These are phyloP conservation scores for Phytophthora hybrid DNA, from an alignment of 352 stramenopile genomes.

Conservation along the genomic window DNA sequence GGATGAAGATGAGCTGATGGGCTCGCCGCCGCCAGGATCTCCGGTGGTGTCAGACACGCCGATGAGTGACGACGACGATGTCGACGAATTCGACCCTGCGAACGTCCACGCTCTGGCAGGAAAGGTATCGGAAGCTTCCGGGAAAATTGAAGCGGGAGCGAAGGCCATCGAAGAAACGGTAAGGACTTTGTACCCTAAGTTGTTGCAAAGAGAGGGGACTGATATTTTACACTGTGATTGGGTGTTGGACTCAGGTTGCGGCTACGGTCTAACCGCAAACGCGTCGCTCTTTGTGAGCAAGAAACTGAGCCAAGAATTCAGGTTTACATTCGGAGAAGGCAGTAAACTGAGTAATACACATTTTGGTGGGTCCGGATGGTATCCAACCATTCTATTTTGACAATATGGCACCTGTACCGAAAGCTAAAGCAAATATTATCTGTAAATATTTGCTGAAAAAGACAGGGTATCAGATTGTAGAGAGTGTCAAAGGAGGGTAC, in stretches of 20 bases:
- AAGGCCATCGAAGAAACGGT: not conserved
- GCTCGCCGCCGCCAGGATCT: too few species aligned
- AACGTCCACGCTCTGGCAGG: not conserved
- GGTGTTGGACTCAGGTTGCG: not conserved
- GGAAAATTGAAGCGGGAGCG: not conserved
- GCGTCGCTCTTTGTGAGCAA: constrained; percentile 3
- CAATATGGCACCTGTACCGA: not conserved
- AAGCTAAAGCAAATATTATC: constrained; percentile 14
- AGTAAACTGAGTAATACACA: constrained; percentile 25
- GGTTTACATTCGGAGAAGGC: constrained; percentile 17
- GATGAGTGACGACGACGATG: too few species aligned
- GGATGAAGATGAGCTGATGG: too few species aligned
- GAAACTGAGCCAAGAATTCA: constrained; percentile 11
- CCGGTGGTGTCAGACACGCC: too few species aligned
- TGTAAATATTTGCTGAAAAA: constrained; percentile 14
- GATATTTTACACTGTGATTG: constrained; percentile 9
- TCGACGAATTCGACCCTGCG: too few species aligned
- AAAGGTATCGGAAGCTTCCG: constrained; percentile 5
- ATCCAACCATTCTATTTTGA: constrained; percentile 3
- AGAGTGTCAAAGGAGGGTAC: constrained; percentile 5
- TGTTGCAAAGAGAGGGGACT: constrained; percentile 6
- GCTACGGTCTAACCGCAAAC: constrained; percentile 3
- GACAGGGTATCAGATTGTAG: constrained; percentile 15
- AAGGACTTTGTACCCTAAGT: constrained; percentile 2
- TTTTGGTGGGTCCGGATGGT: constrained; percentile 8